Evolutionary conservation across 2,329 filamentous ascomycete genomes (phyloP), one percentile per base, ranked within the genome.

Genomic region (Dactylonectria estremocensis): DNA sequence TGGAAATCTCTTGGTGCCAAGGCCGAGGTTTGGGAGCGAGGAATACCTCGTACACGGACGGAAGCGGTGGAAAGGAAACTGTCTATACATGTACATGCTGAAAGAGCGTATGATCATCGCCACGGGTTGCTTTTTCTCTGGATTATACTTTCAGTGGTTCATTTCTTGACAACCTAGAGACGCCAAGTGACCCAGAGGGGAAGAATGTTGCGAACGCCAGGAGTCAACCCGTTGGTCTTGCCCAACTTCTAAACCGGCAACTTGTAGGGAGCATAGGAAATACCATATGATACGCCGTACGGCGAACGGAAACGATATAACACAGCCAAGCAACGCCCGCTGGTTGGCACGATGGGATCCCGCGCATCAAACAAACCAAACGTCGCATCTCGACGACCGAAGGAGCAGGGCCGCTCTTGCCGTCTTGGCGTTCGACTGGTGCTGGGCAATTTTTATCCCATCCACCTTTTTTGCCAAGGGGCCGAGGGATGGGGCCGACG

Each of bases 391-490:
- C 24, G 24, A 5, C 24, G 46, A 37, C 28, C 52, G n/a, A 20
- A 54, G 49, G 22, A n/a, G 33, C 33, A 43, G 24, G 45, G 63
- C 63, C 63, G 63, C 7, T 61, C 50, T 61, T 65, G 63, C 63
- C 63, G 63, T 61, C 63, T 65, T 65, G 63, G 63, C 63, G 31
- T 28, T 28, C 48, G 40, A n/a, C 40, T 40, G 35, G 53, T n/a
- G 56, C 56, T 49, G 13, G 37, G 37, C 37, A 14, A 14, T 40
- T 40, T 37, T 31, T 46, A 31, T 43, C 50, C 7, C 20, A 46
- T 28, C 22, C 43, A 18, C 46, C 61, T 48, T 53, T 54, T 55
- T 20, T 10, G 50, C 45, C 43, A 22, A 58, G 55, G 28, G n/a
- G 50, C 63, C 63, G 56, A 56, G 62, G 56, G 22, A 31, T 35